Evolutionary conservation across 495 filamentous ascomycete species (phyloP).

Genomic region (Aspergillus ellipticus): DNA sequence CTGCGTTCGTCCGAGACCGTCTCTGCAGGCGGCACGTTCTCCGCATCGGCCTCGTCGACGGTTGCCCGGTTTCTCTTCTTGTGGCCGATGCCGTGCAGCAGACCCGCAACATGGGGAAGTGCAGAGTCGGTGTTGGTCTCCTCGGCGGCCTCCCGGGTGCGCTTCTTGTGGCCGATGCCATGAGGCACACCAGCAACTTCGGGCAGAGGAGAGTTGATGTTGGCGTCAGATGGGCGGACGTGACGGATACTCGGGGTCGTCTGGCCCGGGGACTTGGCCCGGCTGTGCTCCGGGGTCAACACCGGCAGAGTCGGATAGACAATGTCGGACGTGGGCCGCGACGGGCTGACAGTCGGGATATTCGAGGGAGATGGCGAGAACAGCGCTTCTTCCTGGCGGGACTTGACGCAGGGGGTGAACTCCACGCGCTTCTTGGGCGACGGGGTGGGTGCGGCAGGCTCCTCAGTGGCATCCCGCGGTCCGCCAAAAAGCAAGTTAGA

Average conservation of each 20-base stretch:
- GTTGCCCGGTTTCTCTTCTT: constrained; percentile 65
- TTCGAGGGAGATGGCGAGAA: constrained; percentile 45
- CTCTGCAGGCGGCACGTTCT: constrained; percentile 42
- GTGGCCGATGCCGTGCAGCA: constrained; percentile 67
- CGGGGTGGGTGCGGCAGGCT: constrained; percentile 34
- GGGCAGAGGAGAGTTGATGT: constrained; percentile 15
- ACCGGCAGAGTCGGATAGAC: constrained; percentile 41
- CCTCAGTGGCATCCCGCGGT: constrained; percentile 19
- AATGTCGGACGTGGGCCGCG: constrained; percentile 31
- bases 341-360: constrained; percentile 25
- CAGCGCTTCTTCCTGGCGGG: constrained; percentile 33
- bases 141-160: constrained; percentile 42
- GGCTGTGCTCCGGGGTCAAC: constrained; percentile 34
- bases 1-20: constrained; percentile 34
- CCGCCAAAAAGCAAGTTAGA: constrained; percentile 42
- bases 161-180: constrained; percentile 71
- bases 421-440: constrained; percentile 59
- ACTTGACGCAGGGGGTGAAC: constrained; percentile 53
- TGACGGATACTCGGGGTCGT: constrained; percentile 33
- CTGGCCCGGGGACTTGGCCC: constrained; percentile 2
- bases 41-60: constrained; percentile 35
- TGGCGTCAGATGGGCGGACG: constrained; percentile 30
- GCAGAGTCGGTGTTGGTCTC: constrained; percentile 21
- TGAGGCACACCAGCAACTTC: constrained; percentile 53
- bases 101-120: constrained; percentile 36